Conservation (phyloP, 208 protist species). For the Trypanosoma platydactyli region DNA sequence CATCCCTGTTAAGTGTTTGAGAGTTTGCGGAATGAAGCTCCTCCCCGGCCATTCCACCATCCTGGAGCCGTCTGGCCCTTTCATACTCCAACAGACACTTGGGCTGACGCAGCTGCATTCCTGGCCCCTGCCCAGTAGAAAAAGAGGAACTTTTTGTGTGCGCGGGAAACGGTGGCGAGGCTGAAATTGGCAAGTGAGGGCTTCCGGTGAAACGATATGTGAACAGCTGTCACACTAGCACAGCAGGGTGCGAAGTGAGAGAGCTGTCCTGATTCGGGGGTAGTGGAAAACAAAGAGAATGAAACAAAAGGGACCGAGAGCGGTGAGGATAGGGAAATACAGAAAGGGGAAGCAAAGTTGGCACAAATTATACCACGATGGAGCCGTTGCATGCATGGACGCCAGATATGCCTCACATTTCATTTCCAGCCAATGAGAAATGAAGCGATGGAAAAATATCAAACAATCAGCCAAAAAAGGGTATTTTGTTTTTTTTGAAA, state of each 20-base stretch:
- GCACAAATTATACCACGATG: no score
- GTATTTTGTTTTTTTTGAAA: no score
- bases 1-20: neutral
- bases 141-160: constrained; percentile 11
- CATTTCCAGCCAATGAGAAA: no score
- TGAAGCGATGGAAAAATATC: no score
- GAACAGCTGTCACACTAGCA: neutral
- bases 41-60: neutral
- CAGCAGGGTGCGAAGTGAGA: no score
- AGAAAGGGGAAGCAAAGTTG: no score
- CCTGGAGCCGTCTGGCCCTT: neutral
- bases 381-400: no score
- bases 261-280: neutral
- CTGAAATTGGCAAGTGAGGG: neutral
- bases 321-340: neutral
- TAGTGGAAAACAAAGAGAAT: neutral
- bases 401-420: no score
- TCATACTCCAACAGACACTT: constrained; percentile 20
- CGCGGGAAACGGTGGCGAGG: neutral
- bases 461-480: no score
- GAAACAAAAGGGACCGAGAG: neutral
- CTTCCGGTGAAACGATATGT: neutral
- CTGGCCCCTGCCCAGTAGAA: neutral
- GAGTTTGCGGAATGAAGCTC: neutral
- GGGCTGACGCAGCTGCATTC: constrained; percentile 3